Conservation (phyloP, 2,329 filamentous ascomycete genomes). For the Ceratocystis eucalypticola region DNA sequence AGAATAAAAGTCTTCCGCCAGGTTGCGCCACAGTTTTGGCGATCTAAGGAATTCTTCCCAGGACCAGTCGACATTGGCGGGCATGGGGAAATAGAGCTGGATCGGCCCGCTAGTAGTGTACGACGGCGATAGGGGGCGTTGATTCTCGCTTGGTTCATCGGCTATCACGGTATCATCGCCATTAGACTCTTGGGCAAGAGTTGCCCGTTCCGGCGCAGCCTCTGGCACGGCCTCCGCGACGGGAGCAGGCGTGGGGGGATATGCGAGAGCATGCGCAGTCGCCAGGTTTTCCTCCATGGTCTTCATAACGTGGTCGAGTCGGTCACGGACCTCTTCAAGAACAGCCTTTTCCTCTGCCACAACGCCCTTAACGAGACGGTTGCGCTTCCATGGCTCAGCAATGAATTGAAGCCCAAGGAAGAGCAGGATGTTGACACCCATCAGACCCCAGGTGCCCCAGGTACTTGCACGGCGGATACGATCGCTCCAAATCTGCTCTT, state of each 20-base stretch:
- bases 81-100: constrained; percentile 15
- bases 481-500: constrained; percentile 98
- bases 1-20: constrained; percentile 16
- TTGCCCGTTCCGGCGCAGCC: neutral
- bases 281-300: constrained; percentile 17
- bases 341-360: constrained; percentile 59
- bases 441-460: constrained; percentile 95
- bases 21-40: constrained; percentile 14
- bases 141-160: neutral
- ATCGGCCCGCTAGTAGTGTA: constrained; percentile 11
- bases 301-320: constrained; percentile 19
- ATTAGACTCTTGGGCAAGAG: neutral
- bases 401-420: constrained; percentile 78
- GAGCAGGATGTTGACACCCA: constrained; percentile 88
- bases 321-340: constrained; percentile 34
- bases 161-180: neutral
- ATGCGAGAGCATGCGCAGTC: constrained; percentile 13
- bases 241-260: neutral
- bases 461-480: constrained; percentile 92
- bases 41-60: constrained; percentile 16
- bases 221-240: neutral
- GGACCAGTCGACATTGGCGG: constrained; percentile 4
- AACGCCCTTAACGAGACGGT: constrained; percentile 66
- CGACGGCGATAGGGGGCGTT: constrained; percentile 6
- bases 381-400: constrained; percentile 82